Evolutionary conservation across 768 basidiomycete species (phyloP), one percentile per base, ranked within the genome.

Genomic region (Kwoniella newhampshirensis): DNA sequence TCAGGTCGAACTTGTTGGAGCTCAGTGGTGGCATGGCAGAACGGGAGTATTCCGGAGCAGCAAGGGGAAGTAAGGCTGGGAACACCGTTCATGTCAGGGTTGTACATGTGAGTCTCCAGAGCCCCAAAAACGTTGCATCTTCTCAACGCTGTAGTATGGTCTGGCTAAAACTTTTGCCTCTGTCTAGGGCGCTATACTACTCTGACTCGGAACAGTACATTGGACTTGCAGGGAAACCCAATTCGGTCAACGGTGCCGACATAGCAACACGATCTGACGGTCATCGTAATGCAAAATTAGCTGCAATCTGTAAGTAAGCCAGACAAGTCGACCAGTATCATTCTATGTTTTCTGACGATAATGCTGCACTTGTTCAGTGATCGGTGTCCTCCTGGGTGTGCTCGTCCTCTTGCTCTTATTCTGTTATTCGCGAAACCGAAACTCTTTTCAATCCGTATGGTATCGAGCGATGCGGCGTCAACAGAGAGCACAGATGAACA

Each of bases 391-490:
- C 68, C 73, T 89, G 37, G 87, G 87, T 0, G 81, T 89, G 25
- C 81, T 87, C 25, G 86, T 93, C 78, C 84, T 90, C 35, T 79
- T 89, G 1, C 80, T 93, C 13, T 79, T 93, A 2, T 79, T 86
- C 35, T 88, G 88, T 3, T 83, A 87, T 64, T 68, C 68, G n/a
- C 71, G 80, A 68, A 70, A 68, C 26, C 62, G 73, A 27, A 49
- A 53, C 23, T 67, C 71, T 1, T 59, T 70, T 51, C 71, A 73
- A 51, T 70, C 69, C 13, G 60, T 67, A n/a, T 73, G 70, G 66
- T 69, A 68, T 46, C 65, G 75, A 2, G 58, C 66, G 1, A 36
- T 68, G 8, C 54, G 71, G 2, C 63, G 66, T 35, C 73, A 73
- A 54, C 70, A 73, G 9, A 60, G 67, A 20, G 44, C 52, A 1